Percentiles rank a stretch among this genome's conserved stretches.
phyloP scores from a whole-genome alignment of 495 filamentous ascomycete species.

The Apodospora peruviana region DNA sequence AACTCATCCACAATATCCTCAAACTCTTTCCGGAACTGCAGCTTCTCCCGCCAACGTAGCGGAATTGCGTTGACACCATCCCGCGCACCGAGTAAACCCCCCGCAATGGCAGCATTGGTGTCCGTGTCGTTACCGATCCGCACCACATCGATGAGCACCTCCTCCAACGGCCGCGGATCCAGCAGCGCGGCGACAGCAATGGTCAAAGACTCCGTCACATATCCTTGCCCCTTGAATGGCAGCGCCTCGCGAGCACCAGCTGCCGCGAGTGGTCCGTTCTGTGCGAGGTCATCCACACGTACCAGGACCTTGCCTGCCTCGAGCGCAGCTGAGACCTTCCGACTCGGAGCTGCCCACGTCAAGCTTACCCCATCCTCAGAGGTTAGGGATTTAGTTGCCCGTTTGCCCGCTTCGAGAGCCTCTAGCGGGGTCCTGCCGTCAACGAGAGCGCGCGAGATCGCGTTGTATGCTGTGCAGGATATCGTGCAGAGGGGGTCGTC shows the following conservation, averaged over 20 bases:
- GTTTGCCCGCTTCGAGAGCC: conserved; percentile 14
- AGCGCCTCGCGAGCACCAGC: conserved; percentile 10
- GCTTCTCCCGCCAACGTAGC: conserved; percentile 17
- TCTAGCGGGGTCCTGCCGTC: conserved; percentile 10
- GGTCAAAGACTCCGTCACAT: conserved; percentile 23
- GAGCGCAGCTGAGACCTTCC: conserved; percentile 11
- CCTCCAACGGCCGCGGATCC: conserved; percentile 23
- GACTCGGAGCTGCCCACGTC: background rate
- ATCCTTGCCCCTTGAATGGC: conserved; percentile 14
- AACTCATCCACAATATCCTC: conserved; percentile 11
- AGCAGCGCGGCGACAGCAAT: conserved; percentile 25
- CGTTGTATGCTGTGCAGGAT: conserved; percentile 20
- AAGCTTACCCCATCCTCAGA: background rate
- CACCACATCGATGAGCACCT: conserved; percentile 26
- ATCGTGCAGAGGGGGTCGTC: conserved; percentile 15
- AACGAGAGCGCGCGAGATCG: conserved; percentile 15
- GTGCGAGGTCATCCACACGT: conserved; percentile 17
- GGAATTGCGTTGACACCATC: conserved; percentile 24
- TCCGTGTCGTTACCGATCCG: conserved; percentile 25
- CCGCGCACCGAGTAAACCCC: conserved; percentile 25
- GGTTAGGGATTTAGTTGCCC: conserved; percentile 1
- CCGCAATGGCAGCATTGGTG: conserved; percentile 29
- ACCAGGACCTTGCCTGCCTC: conserved; percentile 10
- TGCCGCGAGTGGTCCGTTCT: conserved; percentile 16
- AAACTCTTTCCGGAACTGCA: conserved; percentile 29